Conservation (phyloP, 2,329 filamentous ascomycete genomes). For the Shiraia bambusicola region DNA sequence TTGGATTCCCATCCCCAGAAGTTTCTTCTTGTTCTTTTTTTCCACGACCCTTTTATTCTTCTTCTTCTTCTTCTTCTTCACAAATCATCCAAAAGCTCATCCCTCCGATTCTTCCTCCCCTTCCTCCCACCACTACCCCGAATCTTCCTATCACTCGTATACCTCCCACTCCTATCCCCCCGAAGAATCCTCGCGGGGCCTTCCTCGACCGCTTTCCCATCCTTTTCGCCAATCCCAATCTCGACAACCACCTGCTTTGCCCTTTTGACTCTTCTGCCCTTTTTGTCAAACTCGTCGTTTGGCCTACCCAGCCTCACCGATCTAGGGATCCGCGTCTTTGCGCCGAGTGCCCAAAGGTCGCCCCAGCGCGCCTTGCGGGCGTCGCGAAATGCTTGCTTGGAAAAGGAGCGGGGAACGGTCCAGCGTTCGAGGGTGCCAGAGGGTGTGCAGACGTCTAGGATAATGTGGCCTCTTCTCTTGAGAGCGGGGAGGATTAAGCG, state of each 20-base stretch:
- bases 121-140: slow-evolving; percentile 43
- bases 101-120: slow-evolving; percentile 36
- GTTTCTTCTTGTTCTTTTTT: too few relatives aligned
- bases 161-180: slow-evolving; percentile 35
- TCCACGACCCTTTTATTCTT: too few relatives aligned
- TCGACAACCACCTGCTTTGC: slow-evolving; percentile 35
- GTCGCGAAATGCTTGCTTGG: slow-evolving; percentile 82
- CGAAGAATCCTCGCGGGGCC: slow-evolving; percentile 16
- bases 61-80: slow-evolving; percentile 2
- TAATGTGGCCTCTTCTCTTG: slow-evolving; percentile 86
- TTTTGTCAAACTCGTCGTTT: slow-evolving; percentile 45
- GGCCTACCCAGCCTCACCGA: slow-evolving; percentile 60
- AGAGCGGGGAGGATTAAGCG: slow-evolving; percentile 76
- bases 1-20: too few relatives aligned
- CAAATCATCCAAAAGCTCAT: slow-evolving; percentile 22
- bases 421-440: slow-evolving; percentile 85
- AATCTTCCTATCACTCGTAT: slow-evolving; percentile 38
- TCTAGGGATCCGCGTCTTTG: slow-evolving; percentile 74
- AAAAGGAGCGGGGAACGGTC: slow-evolving; percentile 83
- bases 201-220: slow-evolving; percentile 24
- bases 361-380: slow-evolving; percentile 90
- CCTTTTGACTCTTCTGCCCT: slow-evolving; percentile 38
- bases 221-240: slow-evolving; percentile 28
- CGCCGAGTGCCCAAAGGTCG: slow-evolving; percentile 91
- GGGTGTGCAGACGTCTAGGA: slow-evolving; percentile 87